Evolutionary conservation across 768 basidiomycete species (phyloP).

Genomic region (Tricholoma hemisulphureum): DNA sequence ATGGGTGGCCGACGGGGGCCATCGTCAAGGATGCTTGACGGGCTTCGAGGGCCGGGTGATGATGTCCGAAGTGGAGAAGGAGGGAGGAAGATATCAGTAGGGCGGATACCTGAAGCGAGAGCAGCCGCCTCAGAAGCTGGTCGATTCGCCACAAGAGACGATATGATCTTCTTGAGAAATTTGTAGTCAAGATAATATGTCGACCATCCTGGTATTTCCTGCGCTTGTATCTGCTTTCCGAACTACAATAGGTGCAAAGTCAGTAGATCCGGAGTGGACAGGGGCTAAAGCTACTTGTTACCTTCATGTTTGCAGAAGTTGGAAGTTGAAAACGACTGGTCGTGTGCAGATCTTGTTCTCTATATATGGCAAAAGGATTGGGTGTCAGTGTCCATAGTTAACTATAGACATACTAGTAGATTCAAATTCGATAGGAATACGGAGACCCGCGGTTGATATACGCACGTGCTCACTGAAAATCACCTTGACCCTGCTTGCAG

Average conservation of each 20-base stretch:
- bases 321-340: conserved; percentile 3
- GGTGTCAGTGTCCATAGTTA: no score
- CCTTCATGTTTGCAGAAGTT: conserved; percentile 22
- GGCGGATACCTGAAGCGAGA: conserved; percentile 78
- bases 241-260: conserved; percentile 54
- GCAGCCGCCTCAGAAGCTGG: conserved; percentile 89
- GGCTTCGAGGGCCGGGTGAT: conserved; percentile 28
- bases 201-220: conserved; percentile 97
- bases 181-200: conserved; percentile 97
- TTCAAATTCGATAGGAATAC: no score
- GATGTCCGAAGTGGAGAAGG: conserved; percentile 28
- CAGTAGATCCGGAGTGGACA: conserved; percentile 10
- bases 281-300: conserved; percentile 18
- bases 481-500: background rate
- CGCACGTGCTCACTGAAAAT: conserved; percentile 27
- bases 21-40: conserved; percentile 34
- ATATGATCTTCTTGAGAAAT: conserved; percentile 97
- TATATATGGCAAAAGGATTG: no score
- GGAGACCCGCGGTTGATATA: conserved; percentile 2
- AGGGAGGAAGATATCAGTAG: conserved; percentile 46
- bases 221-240: conserved; percentile 94
- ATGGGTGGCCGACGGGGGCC: conserved; percentile 55
- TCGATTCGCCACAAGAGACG: conserved; percentile 85
- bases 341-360: conserved; percentile 11
- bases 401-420: no score